A percentile compares a stretch with the other conserved stretches of the same genome.
phyloP scores from a whole-genome alignment of 2,329 filamentous ascomycete genomes.

The Scedosporium dehoogii region DNA sequence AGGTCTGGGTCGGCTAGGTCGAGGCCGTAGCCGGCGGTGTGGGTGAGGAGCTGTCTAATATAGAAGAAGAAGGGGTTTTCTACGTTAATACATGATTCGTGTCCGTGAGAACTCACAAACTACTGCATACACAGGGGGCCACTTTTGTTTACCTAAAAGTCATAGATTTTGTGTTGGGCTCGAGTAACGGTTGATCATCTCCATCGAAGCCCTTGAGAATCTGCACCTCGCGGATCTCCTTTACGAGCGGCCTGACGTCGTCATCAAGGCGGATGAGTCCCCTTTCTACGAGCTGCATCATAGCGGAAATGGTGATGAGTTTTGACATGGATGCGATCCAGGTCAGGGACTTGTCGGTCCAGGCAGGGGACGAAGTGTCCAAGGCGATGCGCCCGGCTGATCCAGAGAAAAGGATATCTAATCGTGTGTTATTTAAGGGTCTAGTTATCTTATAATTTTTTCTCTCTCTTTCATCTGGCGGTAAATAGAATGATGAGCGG shows the following conservation, averaged over 20 bases:
- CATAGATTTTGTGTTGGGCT: slow-evolving; percentile 18
- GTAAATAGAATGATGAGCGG: neutral
- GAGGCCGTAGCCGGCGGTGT: slow-evolving; percentile 29
- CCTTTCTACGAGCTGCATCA: slow-evolving; percentile 30
- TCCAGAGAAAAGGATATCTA: slow-evolving; percentile 24
- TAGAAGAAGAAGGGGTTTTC: neutral
- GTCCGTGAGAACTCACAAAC: neutral
- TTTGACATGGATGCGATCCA: slow-evolving; percentile 32
- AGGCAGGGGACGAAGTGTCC: slow-evolving; percentile 17
- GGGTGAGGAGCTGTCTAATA: slow-evolving; percentile 27
- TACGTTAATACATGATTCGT: neutral
- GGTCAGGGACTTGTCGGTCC: slow-evolving; percentile 21
- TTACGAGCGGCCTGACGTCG: slow-evolving; percentile 22
- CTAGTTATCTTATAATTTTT: neutral
- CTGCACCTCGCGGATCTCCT: slow-evolving; percentile 21
- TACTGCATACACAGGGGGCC: neutral
- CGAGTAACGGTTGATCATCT: slow-evolving; percentile 24
- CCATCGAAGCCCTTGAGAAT: slow-evolving; percentile 27
- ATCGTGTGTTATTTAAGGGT: neutral
- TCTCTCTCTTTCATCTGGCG: neutral
- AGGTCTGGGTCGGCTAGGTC: slow-evolving; percentile 22
- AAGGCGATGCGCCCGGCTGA: slow-evolving; percentile 25
- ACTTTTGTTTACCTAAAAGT: neutral
- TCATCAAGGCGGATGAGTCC: slow-evolving; percentile 24
- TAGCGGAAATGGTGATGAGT: slow-evolving; percentile 23